These are phyloP conservation scores for Penicillium sp. DNA, from an alignment of 2,329 filamentous ascomycete genomes.

Conservation along the genomic window DNA sequence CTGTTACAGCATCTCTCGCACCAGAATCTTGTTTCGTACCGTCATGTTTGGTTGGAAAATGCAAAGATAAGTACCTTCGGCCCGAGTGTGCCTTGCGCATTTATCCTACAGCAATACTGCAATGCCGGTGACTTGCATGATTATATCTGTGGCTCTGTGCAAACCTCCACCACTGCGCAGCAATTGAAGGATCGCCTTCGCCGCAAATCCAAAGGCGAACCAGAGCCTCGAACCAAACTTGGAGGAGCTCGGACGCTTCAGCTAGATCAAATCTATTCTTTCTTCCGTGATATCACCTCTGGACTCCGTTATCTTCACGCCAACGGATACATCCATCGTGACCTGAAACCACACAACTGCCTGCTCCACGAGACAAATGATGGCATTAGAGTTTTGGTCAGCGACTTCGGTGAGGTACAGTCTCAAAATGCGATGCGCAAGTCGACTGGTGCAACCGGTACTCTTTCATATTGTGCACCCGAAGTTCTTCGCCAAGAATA, in stretches of 20 bases:
- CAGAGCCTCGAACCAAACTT: constrained; percentile 53
- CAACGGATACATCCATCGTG: constrained; percentile 89
- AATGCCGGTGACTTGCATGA: constrained; percentile 84
- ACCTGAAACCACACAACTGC: constrained; percentile 93
- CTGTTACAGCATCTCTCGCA: constrained; percentile 84
- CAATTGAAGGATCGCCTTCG: constrained; percentile 81
- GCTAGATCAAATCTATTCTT: constrained; percentile 90
- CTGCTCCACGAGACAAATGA: constrained; percentile 68
- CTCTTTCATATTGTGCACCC: constrained; percentile 93
- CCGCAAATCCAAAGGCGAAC: constrained; percentile 67
- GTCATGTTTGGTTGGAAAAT: constrained; percentile 94
- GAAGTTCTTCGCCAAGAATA: constrained; percentile 68
- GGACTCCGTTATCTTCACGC: constrained; percentile 81
- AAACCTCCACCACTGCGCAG: constrained; percentile 60
- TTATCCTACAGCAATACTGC: constrained; percentile 96
- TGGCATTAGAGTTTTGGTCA: constrained; percentile 73
- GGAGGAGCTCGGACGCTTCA: constrained; percentile 49
- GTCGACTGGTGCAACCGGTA: constrained; percentile 87
- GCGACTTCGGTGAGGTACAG: constrained; percentile 96
- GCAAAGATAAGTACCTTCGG: constrained; percentile 75
- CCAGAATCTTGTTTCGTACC: constrained; percentile 89
- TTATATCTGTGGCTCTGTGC: constrained; percentile 66
- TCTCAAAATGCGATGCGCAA: constrained; percentile 69
- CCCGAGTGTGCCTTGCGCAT: constrained; percentile 84
- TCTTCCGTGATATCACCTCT: constrained; percentile 90